Base-by-base conservation (phyloP, 345 rosid genomes). In the Aethionema arabicum region DNA sequence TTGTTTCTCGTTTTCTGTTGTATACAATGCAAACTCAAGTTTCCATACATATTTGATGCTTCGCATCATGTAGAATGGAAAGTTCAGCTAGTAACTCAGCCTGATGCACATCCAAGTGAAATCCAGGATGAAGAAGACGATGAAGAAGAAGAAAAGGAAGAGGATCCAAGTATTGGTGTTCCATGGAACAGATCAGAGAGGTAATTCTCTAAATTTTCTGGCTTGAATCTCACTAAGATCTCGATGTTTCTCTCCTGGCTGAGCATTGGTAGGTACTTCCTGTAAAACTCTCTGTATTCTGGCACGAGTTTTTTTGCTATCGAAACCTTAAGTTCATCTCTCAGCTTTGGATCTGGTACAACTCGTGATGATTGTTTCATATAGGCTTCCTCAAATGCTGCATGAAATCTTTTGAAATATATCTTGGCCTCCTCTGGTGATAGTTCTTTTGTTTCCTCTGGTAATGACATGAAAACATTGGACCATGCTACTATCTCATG, bases 401-500 rank as follows among this genome's bases (percentile, higher is more conserved):
- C 46, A 54, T 80, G 83, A 55, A 93, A 93, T 52, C 77, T 76
- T 71, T 21, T 71, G 43, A 90, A 90, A 39, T 72, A 56, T 52
- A 70, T 83, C 46, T 75, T 78, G 11, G 68, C 86, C 0, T 50
- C 82, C 12, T 77, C 80, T 11, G 74, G 35, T 9, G 95, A 71
- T 53, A 76, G 44, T 33, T 33, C 68, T 4, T 76, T 44, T 2
- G 63, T 67, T 64, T 65, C 66, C 45, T 70, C 83, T 21, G 90
- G 95, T 44, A 90, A 70, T 7, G 87, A 60, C 50, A 72, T 42
- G 50, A 78, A 65, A 8, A 87, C 96, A 50, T 75, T 75, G 48
- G 66, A 78, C 97, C 99, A 93, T 11, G 85, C 95, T 41, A 85
- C 62, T 29, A 76, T 71, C 70, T 84, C 90, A 9, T 84, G 84